Evolutionary conservation across 305 asterid genomes (phyloP).

Genomic region (Salvia sclarea): DNA sequence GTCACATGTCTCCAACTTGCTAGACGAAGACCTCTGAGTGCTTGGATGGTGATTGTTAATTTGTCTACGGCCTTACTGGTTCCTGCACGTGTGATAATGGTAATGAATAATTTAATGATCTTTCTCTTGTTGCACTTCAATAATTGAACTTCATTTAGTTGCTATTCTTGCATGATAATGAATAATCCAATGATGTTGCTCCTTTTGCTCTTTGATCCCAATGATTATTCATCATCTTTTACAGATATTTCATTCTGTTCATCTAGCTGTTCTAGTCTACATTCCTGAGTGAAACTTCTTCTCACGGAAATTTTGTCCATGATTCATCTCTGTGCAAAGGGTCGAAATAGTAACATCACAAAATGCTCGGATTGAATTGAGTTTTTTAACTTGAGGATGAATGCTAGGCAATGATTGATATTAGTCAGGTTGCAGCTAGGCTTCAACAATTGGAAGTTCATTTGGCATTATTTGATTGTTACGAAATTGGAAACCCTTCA

Average conservation of each 20-base stretch:
- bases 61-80: constrained; percentile 25
- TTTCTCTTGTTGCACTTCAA: neutral
- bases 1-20: constrained; percentile 61
- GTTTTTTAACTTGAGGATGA: neutral
- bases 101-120: constrained; percentile 16
- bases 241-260: neutral
- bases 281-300: neutral
- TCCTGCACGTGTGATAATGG: constrained; percentile 30
- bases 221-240: neutral
- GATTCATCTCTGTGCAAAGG: neutral
- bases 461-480: too few relatives aligned
- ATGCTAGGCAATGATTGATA: neutral
- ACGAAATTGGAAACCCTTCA: too few relatives aligned
- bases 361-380: neutral
- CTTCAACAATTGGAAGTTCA: too few relatives aligned
- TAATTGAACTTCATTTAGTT: neutral
- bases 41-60: constrained; percentile 42
- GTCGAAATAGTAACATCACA: neutral
- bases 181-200: neutral
- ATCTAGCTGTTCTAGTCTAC: neutral
- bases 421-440: too few relatives aligned
- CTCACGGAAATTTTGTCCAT: neutral
- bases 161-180: neutral
- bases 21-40: constrained; percentile 57
- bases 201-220: neutral